A percentile compares a stretch with the other conserved stretches of the same genome.
phyloP scores from a whole-genome alignment of 1,139 yeast genomes.

The Candida pseudoviswanathii region DNA sequence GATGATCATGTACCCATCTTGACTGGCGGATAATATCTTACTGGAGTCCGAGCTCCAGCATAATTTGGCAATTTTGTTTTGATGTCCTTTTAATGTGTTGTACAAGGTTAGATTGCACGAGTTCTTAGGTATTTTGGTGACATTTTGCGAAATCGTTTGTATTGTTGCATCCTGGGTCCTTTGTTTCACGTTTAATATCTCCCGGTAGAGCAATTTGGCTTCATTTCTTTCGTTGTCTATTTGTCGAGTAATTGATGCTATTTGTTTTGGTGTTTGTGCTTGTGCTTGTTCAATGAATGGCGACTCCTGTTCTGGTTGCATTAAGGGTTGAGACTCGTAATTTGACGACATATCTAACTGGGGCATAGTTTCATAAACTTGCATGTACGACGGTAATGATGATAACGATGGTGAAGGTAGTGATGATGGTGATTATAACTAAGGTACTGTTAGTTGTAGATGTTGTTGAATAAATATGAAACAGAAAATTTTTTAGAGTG shows the following conservation, averaged over 20 bases:
- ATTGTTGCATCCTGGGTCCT: constrained; percentile 51
- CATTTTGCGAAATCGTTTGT: constrained; percentile 35
- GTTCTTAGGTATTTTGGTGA: constrained; percentile 32
- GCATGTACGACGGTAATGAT: background rate
- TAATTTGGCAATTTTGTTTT: constrained; percentile 68
- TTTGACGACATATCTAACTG: background rate
- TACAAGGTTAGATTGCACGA: constrained; percentile 37
- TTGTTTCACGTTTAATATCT: constrained; percentile 46
- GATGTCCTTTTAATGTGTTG: constrained; percentile 67
- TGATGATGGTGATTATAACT: background rate
- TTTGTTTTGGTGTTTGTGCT: constrained; percentile 8
- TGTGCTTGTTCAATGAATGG: constrained; percentile 2
- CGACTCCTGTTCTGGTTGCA: background rate
- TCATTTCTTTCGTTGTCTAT: constrained; percentile 46
- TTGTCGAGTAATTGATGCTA: constrained; percentile 13
- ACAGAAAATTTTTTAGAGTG: background rate
- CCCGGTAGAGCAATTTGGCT: constrained; percentile 49
- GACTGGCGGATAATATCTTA: constrained; percentile 71
- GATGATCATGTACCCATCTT: constrained; percentile 81
- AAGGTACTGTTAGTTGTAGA: background rate
- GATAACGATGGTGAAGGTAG: background rate
- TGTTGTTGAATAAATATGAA: background rate
- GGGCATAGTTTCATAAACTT: background rate
- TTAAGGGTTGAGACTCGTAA: background rate
- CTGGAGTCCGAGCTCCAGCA: constrained; percentile 68